A percentile compares a stretch with the other conserved stretches of the same genome.
These are phyloP conservation scores for Ophiostoma ips DNA, from an alignment of 2,329 filamentous ascomycete genomes.

Conservation along the genomic window DNA sequence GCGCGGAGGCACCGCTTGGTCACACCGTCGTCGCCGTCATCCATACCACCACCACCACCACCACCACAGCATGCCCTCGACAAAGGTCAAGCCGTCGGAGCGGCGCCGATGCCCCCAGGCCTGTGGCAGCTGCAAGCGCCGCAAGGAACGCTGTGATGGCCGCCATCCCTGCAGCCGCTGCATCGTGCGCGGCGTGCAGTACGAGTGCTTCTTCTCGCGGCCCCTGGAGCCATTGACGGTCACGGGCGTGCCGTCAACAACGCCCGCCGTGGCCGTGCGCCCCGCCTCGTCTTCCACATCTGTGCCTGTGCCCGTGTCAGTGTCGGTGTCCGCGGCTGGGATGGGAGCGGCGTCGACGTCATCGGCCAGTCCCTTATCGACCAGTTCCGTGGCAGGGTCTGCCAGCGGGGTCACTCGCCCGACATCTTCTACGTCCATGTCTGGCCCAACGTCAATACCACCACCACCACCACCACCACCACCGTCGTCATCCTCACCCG, in stretches of 20 bases:
- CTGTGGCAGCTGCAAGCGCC: constrained; percentile 18
- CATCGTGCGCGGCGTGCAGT: constrained; percentile 13
- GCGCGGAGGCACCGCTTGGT: too few relatives aligned
- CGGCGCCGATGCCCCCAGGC: constrained; percentile 18
- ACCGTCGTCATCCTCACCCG: not conserved
- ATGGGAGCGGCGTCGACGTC: not conserved
- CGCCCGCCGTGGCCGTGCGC: not conserved
- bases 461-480: not conserved
- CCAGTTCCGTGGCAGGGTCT: not conserved
- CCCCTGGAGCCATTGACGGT: constrained; percentile 1
- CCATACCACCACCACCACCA: too few relatives aligned
- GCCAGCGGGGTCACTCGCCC: not conserved
- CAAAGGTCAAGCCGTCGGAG: constrained; percentile 13
- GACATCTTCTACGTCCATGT: not conserved
- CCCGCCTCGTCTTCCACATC: too few relatives aligned
- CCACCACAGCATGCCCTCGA: constrained; percentile 18
- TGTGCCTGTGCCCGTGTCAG: too few relatives aligned
- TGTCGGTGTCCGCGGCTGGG: not conserved
- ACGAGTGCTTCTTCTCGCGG: constrained; percentile 14
- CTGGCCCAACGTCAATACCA: not conserved
- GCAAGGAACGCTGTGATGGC: constrained; percentile 20
- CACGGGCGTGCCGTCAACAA: not conserved
- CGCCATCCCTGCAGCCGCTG: constrained; percentile 18
- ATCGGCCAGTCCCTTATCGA: constrained; percentile 2
- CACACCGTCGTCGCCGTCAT: too few relatives aligned